Evolutionary conservation across 257 asterid genomes (phyloP).

Genomic region (Rehmannia glutinosa): DNA sequence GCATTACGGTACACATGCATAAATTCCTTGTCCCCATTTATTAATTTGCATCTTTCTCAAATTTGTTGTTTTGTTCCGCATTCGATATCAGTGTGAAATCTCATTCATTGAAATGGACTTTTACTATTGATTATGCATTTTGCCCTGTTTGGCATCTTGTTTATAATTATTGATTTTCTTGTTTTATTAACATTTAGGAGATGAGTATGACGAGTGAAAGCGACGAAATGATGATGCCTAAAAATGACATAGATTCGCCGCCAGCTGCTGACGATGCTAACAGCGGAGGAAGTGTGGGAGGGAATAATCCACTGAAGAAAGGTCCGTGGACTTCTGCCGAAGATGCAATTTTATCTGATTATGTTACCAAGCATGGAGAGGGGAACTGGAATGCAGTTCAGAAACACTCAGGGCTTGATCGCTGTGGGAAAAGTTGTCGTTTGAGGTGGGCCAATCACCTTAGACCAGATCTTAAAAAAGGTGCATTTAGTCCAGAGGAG

Average conservation of each 20-base stretch:
- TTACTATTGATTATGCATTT: no score
- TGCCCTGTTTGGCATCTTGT: no score
- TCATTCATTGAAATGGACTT: no score
- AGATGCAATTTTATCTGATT: conserved; percentile 59
- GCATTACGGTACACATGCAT: no score
- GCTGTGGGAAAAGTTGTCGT: conserved; percentile 91
- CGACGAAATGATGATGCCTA: conserved; percentile 39
- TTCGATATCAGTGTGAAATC: no score
- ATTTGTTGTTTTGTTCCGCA: neutral
- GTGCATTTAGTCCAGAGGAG: conserved; percentile 66
- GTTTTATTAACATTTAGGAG: conserved; percentile 12
- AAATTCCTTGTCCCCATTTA: neutral
- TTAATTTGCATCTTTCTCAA: neutral
- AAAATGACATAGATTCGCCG: conserved; percentile 34
- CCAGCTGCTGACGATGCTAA: conserved; percentile 39
- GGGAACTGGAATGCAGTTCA: conserved; percentile 87
- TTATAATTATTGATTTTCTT: neutral
- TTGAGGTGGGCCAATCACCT: conserved; percentile 88
- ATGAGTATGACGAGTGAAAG: conserved; percentile 50
- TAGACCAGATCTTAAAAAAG: conserved; percentile 72
- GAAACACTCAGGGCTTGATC: conserved; percentile 74
- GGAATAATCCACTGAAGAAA: conserved; percentile 48
- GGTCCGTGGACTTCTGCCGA: conserved; percentile 94
- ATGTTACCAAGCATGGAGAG: conserved; percentile 67
- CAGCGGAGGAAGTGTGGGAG: conserved; percentile 43